Evolutionary conservation across 2,329 filamentous ascomycete genomes (phyloP), one percentile per base, ranked within the genome.

Genomic region (Lachnellula cervina): DNA sequence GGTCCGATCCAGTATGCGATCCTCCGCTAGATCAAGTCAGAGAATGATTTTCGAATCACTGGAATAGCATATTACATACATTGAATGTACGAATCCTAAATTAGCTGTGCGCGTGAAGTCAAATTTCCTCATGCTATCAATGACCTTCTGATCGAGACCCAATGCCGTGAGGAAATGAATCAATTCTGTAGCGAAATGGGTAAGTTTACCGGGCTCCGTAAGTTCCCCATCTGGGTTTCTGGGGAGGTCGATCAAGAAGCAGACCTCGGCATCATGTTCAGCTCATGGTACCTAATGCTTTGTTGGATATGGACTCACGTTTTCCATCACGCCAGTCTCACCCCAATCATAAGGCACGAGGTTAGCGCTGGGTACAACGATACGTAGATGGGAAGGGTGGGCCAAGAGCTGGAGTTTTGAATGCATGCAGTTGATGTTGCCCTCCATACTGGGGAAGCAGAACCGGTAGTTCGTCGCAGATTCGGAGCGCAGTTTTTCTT

Each of bases 371-470:
- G 94, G 91, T 2, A 97, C 77, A 1, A 88, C 93, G 45, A 99
- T 78, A 6, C 94, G 83, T 16, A 97, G 72, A 69, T 91, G 85
- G 1, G 74, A 73, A 0, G 80, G 74, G 64, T 90, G 89, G 64
- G 91, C 93, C n/a, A 97, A 78, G 1, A 97, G 73, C 80, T 96
- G 92, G 44, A 97, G 77, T 69, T 99, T 97, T 49, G 90, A 96
- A 71, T 97, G 94, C 91, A 97, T 96, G 64, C 80, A 85, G 23
- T 85, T 87, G 5, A 83, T 73, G 47, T 81, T 76, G 1, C 83
- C 81, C 42, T 83, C 77, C 89, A 97, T 2, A 81, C 59, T 80
- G 16, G 93, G 93, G 67, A 97, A 96, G 68, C 89, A 91, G 54
- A 86, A 86, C 19, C 81, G 81, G 54, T 95, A 77, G 50, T 80